Evolutionary conservation across 768 basidiomycete genomes (phyloP).

Genomic region (Lanmaoa pseudosensibilis): DNA sequence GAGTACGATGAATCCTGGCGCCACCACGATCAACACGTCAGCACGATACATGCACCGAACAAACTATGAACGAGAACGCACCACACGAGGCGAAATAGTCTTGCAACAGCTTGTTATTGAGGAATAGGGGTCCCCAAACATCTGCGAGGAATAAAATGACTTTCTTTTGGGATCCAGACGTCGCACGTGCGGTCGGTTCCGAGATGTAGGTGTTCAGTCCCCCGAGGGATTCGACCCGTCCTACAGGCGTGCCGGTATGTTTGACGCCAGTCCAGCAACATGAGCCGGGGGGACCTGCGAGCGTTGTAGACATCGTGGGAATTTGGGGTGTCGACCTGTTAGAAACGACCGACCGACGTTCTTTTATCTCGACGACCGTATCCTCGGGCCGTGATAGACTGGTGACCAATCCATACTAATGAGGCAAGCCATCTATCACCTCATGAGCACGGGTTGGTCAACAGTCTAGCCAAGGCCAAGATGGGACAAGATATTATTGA

Average conservation of each 20-base stretch:
- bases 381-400: not conserved
- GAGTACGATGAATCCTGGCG: slow-evolving; percentile 53
- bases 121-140: slow-evolving; percentile 51
- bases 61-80: slow-evolving; percentile 22
- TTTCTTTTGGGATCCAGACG: slow-evolving; percentile 33
- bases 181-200: slow-evolving; percentile 37
- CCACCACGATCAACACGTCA: not conserved
- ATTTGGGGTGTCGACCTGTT: not conserved
- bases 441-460: no score
- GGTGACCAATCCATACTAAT: no score
- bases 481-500: not conserved
- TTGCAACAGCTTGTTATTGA: slow-evolving; percentile 58
- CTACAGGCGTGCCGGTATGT: slow-evolving; percentile 49
- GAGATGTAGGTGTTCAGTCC: slow-evolving; percentile 55
- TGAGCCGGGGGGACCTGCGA: slow-evolving; percentile 46
- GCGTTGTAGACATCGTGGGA: slow-evolving; percentile 20
- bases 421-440: no score
- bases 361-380: not conserved
- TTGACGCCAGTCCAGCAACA: slow-evolving; percentile 52
- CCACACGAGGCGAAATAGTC: slow-evolving; percentile 64
- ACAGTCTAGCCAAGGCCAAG: no score
- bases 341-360: not conserved
- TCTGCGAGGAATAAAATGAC: slow-evolving; percentile 58
- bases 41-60: no score
- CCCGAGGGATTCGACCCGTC: slow-evolving; percentile 44